Base-by-base conservation (phyloP, 106 monocot genomes). In the Gastrodia elata region DNA sequence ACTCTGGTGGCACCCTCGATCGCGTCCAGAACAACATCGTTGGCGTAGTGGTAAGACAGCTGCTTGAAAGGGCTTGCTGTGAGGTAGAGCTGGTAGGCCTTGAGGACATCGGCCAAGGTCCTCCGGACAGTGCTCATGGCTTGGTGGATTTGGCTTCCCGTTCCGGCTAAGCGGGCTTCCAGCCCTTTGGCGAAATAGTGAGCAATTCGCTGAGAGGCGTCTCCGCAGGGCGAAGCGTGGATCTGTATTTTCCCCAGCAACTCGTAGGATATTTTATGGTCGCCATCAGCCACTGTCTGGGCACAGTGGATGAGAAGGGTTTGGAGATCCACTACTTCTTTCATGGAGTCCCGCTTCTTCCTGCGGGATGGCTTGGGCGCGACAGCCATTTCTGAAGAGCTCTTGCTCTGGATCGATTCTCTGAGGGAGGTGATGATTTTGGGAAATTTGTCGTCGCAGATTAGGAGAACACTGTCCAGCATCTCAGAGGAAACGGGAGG, bases 141-240 rank as follows among this genome's bases (percentile, higher is more conserved):
- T 26, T 64, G 34, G 39, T 71, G 73, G 13, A 80, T 33, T 18
- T 79, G 39, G 36, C 76, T 76, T 24, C 79, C 79, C 0, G 76
- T 79, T 14, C 83, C 83, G 18, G 79, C 79, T 10, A 83, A 52
- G 26, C 83, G 80, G 27, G 83, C 83, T 46, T 83, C 79, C 2
- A 83, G 76, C 32, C 80, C 83, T 27, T 76, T 68, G 52, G 52
- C 71, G 46, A 83, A 80, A 65, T 61, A 76, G 34, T 80, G 80
- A 16, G 83, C 79, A 33, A 84, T 9, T 42, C 83, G 80, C 73
- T 84, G 83, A 2, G 20, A 61, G 18, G 55, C 80, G 27, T 84
- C 76, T 30, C 83, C 83, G 38, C 26, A 2, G 30, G 80, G 76
- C 25, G 76, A 80, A 24, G 80, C 76, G 58, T 84, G 72, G 35